Conservation (phyloP, 140 eudicot species). For the Bidens hawaiensis region DNA sequence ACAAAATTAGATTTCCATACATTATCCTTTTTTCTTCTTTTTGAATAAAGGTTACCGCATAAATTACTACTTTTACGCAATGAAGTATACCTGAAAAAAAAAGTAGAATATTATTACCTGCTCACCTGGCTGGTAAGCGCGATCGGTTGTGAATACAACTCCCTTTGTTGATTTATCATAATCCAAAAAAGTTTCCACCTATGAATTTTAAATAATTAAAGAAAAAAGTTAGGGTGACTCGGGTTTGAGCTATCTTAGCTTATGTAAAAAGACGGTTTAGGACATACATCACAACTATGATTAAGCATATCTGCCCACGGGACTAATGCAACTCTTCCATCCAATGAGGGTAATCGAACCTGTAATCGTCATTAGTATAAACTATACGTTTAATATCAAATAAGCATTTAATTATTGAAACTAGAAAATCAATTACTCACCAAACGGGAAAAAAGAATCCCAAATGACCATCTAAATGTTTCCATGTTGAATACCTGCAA, state of each 20-base stretch:
- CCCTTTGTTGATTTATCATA: constrained; percentile 86
- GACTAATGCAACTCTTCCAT: constrained; percentile 89
- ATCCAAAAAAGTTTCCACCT: constrained; percentile 93
- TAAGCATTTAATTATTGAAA: neutral
- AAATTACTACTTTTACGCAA: neutral
- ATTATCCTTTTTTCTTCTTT: neutral
- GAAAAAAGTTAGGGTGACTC: neutral
- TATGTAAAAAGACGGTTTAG: constrained; percentile 9
- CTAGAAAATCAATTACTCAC: constrained; percentile 33
- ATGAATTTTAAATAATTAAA: constrained; percentile 19
- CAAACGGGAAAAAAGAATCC: constrained; percentile 94
- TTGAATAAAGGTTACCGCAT: neutral
- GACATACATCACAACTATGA: constrained; percentile 79
- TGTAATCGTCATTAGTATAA: constrained; percentile 19
- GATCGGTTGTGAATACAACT: constrained; percentile 90
- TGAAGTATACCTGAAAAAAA: neutral
- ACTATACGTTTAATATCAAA: neutral
- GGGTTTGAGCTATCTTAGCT: neutral
- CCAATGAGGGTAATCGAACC: constrained; percentile 90
- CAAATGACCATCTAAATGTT: constrained; percentile 95
- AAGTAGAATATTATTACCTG: constrained; percentile 51
- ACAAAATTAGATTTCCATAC: neutral
- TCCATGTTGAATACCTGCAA: constrained; percentile 83
- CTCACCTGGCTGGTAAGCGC: constrained; percentile 98
- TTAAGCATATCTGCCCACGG: constrained; percentile 99